These are phyloP conservation scores for Neofusicoccum sp. DNA, from an alignment of 2,329 filamentous ascomycete species.

Conservation along the genomic window DNA sequence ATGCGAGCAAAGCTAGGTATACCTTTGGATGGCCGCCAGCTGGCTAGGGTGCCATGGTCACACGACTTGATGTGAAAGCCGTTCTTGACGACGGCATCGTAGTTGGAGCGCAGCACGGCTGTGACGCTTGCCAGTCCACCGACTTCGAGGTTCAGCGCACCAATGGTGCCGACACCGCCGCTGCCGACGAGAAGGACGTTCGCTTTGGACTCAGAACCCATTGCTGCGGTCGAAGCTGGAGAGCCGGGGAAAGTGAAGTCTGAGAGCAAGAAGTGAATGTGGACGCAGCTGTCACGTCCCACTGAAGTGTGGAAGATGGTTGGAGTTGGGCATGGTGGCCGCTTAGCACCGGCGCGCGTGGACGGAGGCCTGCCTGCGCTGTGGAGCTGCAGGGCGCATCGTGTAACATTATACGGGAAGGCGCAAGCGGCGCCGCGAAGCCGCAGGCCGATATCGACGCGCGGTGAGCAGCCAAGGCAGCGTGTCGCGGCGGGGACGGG, in stretches of 20 bases:
- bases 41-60: conserved; percentile 52
- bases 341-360: background rate
- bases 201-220: conserved; percentile 24
- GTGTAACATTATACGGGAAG: background rate
- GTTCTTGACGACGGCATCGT: conserved; percentile 43
- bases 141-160: conserved; percentile 54
- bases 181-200: conserved; percentile 54
- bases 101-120: conserved; percentile 58
- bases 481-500: background rate
- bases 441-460: background rate
- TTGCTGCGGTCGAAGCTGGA: background rate
- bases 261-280: background rate
- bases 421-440: background rate
- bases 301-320: background rate
- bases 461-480: background rate
- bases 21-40: conserved; percentile 50
- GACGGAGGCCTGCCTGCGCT: background rate
- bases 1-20: conserved; percentile 6
- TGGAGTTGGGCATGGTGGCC: background rate
- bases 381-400: no score
- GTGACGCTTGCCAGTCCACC: conserved; percentile 54
- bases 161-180: conserved; percentile 58
- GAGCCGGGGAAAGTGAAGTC: background rate
- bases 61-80: conserved; percentile 57
- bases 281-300: background rate